phyloP scores from a whole-genome alignment of 2,329 filamentous ascomycete species.

The Graphilbum sp. region DNA sequence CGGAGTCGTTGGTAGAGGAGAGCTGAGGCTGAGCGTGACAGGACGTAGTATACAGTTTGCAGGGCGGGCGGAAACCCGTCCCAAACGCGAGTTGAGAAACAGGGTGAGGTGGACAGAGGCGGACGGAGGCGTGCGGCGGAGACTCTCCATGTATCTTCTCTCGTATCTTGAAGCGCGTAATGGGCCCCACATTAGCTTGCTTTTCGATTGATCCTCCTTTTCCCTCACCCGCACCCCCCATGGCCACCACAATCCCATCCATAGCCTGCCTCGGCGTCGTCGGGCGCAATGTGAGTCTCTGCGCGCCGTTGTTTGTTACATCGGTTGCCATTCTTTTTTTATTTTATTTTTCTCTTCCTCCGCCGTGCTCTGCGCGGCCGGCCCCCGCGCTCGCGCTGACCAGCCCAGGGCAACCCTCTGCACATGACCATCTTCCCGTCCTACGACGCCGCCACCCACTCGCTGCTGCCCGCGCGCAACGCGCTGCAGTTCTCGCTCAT shows the following conservation, averaged over 20 bases:
- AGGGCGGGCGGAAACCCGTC: slow-evolving; percentile 1
- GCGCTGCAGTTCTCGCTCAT: slow-evolving; percentile 85
- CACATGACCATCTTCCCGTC: slow-evolving; percentile 83
- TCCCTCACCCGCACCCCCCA: slow-evolving; percentile 12
- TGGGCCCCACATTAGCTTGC: background rate
- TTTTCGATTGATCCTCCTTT: background rate
- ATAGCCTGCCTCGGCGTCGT: slow-evolving; percentile 92
- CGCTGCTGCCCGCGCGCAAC: slow-evolving; percentile 42
- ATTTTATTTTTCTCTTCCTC: no score
- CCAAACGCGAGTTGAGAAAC: no score
- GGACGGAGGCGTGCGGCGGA: no score
- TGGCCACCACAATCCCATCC: slow-evolving; percentile 51
- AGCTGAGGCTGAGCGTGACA: slow-evolving; percentile 5
- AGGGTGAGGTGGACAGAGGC: no score
- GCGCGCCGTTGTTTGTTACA: background rate
- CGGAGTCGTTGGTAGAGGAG: slow-evolving; percentile 24
- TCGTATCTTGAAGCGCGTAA: no score
- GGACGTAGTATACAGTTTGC: slow-evolving; percentile 1
- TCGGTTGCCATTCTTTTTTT: background rate
- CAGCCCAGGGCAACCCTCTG: slow-evolving; percentile 73
- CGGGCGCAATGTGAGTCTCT: slow-evolving; percentile 60
- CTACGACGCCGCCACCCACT: slow-evolving; percentile 39
- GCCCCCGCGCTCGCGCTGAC: slow-evolving; percentile 2
- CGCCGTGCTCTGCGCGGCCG: background rate
- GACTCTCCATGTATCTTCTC: no score